Base-by-base conservation (phyloP, 2,329 filamentous ascomycete genomes). In the Colletotrichum orchidophilum region DNA sequence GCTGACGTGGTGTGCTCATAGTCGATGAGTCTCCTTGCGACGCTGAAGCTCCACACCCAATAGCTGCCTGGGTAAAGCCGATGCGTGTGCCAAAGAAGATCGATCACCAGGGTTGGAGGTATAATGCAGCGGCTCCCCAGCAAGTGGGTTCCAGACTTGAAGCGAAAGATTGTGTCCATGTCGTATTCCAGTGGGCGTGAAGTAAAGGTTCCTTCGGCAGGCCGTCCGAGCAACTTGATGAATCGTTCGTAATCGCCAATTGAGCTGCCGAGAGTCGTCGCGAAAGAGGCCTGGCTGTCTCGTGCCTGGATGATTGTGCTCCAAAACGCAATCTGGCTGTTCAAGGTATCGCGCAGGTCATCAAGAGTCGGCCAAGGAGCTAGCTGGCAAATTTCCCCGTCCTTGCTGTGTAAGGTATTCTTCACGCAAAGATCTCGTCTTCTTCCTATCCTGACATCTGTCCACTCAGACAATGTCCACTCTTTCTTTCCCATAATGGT, bases 31-130 rank as follows among this genome's bases (percentile, higher is more conserved):
- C 72, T 63, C 9, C 62, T 59, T 13, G 64, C 62, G 11, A 59
- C 57, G 3, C 9, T 27, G 24, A 72, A 63, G 12, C 65, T 70
- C 53, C 64, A 72, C 6, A 54, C 11, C 72, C 72, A 73, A 53
- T 73, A 73, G 29, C 15, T 69, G 2, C 61, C 72, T 5, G 72
- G 72, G 21, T 66, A 73, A 11, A 73, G 35, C 2, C 72, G 69
- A 26, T 73, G 70, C 3, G 72, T 70, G 31, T 70, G 72, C 72
- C 72, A 73, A 4, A 73, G 65, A 1, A 73, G n/a, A 33, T 73
- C 72, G 1, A 73, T 21, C 8, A 18, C 52, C 18, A 73, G 18
- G 3, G 58, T 73, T 1, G 70, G 72, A 2, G 72, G 72, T 1
- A 70, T 54, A 15, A 70, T 62, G 5, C 31, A 53, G 1, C 58